phyloP scores from a whole-genome alignment of 208 protist species.

The Trypanosoma brucei region DNA sequence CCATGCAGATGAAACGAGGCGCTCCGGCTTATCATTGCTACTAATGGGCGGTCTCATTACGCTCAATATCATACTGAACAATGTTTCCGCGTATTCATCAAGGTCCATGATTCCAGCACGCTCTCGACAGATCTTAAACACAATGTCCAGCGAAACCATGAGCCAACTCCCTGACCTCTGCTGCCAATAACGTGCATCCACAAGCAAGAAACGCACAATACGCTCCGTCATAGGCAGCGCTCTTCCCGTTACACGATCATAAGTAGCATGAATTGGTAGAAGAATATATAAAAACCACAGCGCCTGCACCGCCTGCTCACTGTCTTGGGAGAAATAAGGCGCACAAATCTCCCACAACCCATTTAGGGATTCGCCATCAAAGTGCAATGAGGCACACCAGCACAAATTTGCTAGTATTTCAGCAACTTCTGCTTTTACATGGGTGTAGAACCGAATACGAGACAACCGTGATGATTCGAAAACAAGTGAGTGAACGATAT shows the following conservation, averaged over 20 bases:
- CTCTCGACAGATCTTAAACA: constrained; percentile 27
- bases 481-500: too few relatives aligned
- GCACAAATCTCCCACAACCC: background rate
- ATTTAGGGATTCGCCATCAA: background rate
- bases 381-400: background rate
- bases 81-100: constrained; percentile 59
- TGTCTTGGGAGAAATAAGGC: background rate
- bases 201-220: constrained; percentile 47
- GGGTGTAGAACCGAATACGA: too few relatives aligned
- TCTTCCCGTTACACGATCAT: background rate
- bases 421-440: too few relatives aligned
- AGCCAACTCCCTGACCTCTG: constrained; percentile 29
- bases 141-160: constrained; percentile 25
- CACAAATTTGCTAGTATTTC: background rate
- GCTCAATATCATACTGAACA: constrained; percentile 54
- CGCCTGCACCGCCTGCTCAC: too few relatives aligned
- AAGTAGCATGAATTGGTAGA: background rate
- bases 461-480: too few relatives aligned
- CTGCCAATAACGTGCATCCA: constrained; percentile 39
- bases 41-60: constrained; percentile 35
- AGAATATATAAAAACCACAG: background rate
- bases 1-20: too few relatives aligned
- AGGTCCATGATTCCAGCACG: constrained; percentile 46
- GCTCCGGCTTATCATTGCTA: constrained; percentile 3
- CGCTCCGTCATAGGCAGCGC: constrained; percentile 24